Conservation (phyloP, 495 filamentous ascomycete species). For the Penicillium alfredii region DNA sequence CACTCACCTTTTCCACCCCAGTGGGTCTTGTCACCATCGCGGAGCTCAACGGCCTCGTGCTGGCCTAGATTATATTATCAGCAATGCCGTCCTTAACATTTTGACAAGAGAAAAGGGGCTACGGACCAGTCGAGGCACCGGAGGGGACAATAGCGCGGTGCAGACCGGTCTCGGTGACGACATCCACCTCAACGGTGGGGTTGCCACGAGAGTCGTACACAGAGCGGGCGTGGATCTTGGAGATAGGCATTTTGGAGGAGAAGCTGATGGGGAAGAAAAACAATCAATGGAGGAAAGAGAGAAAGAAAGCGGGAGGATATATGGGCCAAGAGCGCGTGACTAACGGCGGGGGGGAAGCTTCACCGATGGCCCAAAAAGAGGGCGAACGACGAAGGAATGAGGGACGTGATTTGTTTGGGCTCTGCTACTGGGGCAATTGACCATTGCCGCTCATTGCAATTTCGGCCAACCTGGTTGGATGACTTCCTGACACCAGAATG, state of each 20-base stretch:
- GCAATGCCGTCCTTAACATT: neutral
- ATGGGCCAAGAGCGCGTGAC: conserved; percentile 28
- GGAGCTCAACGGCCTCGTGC: conserved; percentile 97
- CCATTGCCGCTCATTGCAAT: too few species aligned
- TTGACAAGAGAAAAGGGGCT: neutral
- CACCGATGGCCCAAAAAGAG: conserved; percentile 47
- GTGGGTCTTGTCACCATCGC: conserved; percentile 95
- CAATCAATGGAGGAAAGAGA: conserved; percentile 19
- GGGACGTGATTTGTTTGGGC: conserved; percentile 21
- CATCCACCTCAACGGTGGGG: conserved; percentile 91
- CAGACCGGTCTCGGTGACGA: conserved; percentile 92
- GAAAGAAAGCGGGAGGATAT: conserved; percentile 23
- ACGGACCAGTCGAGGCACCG: conserved; percentile 90
- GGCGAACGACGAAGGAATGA: conserved; percentile 19
- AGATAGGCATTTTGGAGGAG: conserved; percentile 74
- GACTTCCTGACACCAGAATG: too few species aligned
- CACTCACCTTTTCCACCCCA: conserved; percentile 86
- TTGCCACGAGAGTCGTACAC: conserved; percentile 99
- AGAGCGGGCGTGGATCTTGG: conserved; percentile 95
- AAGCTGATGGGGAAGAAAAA: conserved; percentile 21
- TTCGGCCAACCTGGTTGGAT: too few species aligned
- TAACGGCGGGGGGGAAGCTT: conserved; percentile 37
- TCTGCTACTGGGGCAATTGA: conserved; percentile 22
- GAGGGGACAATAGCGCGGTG: conserved; percentile 99
- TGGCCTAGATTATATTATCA: conserved; percentile 54